Percentiles rank a stretch among this genome's conserved stretches.
phyloP scores from a whole-genome alignment of 352 stramenopile species.

The Phytophthora europaea region DNA sequence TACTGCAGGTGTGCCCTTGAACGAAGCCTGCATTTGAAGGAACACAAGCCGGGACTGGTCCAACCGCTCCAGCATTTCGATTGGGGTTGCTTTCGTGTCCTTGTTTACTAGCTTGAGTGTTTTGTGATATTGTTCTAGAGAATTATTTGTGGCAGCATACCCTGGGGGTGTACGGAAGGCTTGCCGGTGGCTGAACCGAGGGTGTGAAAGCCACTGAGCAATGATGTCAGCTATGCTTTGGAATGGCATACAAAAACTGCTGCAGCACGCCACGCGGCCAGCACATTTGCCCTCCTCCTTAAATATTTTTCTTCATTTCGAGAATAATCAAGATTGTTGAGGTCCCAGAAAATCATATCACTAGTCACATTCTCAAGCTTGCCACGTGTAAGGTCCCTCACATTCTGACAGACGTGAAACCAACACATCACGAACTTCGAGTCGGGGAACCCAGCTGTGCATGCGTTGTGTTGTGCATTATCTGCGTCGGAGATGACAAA shows the following conservation, averaged over 20 bases:
- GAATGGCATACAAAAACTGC: background rate
- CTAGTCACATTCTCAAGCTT: background rate
- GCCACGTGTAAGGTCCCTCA: background rate
- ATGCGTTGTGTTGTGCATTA: conserved; percentile 5
- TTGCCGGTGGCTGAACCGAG: background rate
- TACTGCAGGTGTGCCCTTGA: too few species aligned
- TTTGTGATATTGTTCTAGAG: too few species aligned
- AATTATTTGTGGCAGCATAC: background rate
- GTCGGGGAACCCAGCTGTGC: background rate
- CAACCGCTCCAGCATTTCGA: conserved; percentile 7
- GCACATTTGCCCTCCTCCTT: background rate
- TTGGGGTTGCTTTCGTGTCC: background rate
- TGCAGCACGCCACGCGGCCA: background rate
- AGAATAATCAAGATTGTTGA: background rate
- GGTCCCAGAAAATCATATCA: background rate
- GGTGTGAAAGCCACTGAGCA: background rate
- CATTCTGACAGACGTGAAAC: background rate
- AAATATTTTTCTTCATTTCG: background rate
- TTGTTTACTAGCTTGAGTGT: conserved; percentile 5
- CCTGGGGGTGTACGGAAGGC: background rate
- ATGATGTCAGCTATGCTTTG: background rate
- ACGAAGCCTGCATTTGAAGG: too few species aligned
- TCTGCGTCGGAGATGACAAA: conserved; percentile 5
- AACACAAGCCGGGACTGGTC: background rate
- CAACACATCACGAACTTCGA: background rate